Evolutionary conservation across 179 eudicot genomes (phyloP).

Genomic region (Silene vulgaris): DNA sequence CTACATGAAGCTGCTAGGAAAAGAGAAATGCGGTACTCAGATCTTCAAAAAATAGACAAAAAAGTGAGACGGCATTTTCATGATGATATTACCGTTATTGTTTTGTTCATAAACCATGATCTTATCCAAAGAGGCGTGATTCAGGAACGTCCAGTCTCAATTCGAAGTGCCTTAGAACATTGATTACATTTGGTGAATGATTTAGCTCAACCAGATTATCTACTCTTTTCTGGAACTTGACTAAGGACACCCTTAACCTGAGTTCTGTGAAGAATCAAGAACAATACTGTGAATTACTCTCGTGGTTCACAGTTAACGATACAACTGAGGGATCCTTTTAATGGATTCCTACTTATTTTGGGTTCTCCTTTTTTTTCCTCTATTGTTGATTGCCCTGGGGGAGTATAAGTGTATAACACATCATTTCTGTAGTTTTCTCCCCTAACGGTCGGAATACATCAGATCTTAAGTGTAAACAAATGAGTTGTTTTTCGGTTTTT

Average conservation of each 20-base stretch:
- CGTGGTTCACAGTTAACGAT: background rate
- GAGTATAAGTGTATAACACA: background rate
- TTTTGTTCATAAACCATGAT: constrained; percentile 65
- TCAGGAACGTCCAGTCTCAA: constrained; percentile 43
- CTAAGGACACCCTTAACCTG: constrained; percentile 10
- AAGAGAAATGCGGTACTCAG: constrained; percentile 64
- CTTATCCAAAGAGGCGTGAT: constrained; percentile 45
- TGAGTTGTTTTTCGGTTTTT: constrained; percentile 8
- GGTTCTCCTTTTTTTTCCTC: background rate
- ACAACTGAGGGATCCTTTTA: constrained; percentile 4
- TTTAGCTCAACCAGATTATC: constrained; percentile 18
- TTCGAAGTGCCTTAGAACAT: constrained; percentile 56
- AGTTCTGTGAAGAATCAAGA: constrained; percentile 14
- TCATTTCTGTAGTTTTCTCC: constrained; percentile 7
- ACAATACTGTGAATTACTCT: background rate
- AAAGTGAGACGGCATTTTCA: constrained; percentile 73
- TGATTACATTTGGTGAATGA: constrained; percentile 25
- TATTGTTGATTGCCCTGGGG: constrained; percentile 4
- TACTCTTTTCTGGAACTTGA: constrained; percentile 2
- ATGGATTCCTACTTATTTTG: background rate
- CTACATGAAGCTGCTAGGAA: constrained; percentile 76
- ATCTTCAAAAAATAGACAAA: constrained; percentile 59
- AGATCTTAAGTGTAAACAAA: constrained; percentile 23
- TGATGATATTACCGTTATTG: constrained; percentile 67
- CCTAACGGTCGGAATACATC: constrained; percentile 2